phyloP scores from a whole-genome alignment of 768 basidiomycete genomes.

The Hypsizygus marmoreus region DNA sequence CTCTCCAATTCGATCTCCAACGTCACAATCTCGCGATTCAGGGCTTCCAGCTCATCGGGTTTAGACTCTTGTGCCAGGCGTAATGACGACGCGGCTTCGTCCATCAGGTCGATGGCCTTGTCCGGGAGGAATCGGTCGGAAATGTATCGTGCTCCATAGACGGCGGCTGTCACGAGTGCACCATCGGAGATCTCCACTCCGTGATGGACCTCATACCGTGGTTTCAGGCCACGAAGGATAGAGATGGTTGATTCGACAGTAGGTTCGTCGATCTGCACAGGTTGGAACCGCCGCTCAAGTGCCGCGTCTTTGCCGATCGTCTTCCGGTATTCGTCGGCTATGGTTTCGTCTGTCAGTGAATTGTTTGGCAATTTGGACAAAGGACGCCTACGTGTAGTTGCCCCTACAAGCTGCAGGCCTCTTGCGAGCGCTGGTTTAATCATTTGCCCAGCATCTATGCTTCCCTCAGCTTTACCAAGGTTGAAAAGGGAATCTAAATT shows the following conservation, averaged over 20 bases:
- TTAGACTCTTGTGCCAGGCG: slow-evolving; percentile 88
- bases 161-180: slow-evolving; percentile 89
- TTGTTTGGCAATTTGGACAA: neutral
- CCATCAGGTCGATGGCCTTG: slow-evolving; percentile 90
- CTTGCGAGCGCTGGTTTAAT: slow-evolving; percentile 90
- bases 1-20: slow-evolving; percentile 89
- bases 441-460: slow-evolving; percentile 91
- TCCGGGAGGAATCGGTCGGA: slow-evolving; percentile 88
- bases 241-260: slow-evolving; percentile 82
- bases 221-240: slow-evolving; percentile 84
- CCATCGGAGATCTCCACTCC: slow-evolving; percentile 90
- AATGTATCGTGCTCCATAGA: slow-evolving; percentile 84
- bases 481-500: slow-evolving; percentile 74
- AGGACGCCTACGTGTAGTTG: slow-evolving; percentile 77
- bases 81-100: slow-evolving; percentile 88
- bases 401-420: slow-evolving; percentile 86
- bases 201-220: slow-evolving; percentile 88
- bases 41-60: slow-evolving; percentile 79
- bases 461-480: slow-evolving; percentile 88
- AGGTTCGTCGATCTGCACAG: slow-evolving; percentile 86
- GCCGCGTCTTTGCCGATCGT: slow-evolving; percentile 92
- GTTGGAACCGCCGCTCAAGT: slow-evolving; percentile 89
- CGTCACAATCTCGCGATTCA: slow-evolving; percentile 84
- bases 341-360: neutral
- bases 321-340: slow-evolving; percentile 87